Conservation (phyloP, 106 monocot species). For the Agapanthus africanus region DNA sequence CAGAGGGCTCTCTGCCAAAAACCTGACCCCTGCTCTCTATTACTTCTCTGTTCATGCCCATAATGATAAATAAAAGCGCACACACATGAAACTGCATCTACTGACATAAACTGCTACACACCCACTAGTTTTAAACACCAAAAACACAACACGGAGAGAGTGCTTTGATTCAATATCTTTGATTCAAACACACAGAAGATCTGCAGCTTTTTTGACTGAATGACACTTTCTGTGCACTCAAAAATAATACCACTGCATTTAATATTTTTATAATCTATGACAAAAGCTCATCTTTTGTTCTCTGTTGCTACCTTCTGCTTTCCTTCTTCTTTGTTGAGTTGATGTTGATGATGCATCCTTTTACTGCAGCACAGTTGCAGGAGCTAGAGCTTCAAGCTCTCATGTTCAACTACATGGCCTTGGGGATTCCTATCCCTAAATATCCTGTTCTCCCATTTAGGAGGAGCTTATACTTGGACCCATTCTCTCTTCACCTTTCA, state of each 20-base stretch:
- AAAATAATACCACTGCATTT: not conserved
- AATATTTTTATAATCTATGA: not conserved
- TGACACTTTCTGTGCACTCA: constrained; percentile 45
- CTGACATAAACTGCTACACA: not conserved
- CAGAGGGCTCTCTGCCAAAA: constrained; percentile 5
- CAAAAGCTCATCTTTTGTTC: not conserved
- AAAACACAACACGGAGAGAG: not conserved
- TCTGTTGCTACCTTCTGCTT: too few species aligned
- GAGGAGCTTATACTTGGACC: not conserved
- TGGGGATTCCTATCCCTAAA: constrained; percentile 5
- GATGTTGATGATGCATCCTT: not conserved
- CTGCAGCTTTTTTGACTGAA: constrained; percentile 60
- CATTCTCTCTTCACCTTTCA: not conserved
- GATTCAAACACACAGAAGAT: constrained; percentile 53
- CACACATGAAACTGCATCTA: constrained; percentile 1
- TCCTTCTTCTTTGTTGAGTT: not conserved
- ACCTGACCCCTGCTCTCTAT: not conserved
- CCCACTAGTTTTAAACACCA: not conserved
- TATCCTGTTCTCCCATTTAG: constrained; percentile 7
- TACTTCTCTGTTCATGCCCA: constrained; percentile 9
- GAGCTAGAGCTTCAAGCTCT: constrained; percentile 12
- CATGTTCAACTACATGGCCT: constrained; percentile 19
- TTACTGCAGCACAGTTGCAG: constrained; percentile 7
- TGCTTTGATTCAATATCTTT: not conserved
- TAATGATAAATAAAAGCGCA: constrained; percentile 16